Conservation (phyloP, 108 stramenopile genomes). For the Seminavis robusta region DNA sequence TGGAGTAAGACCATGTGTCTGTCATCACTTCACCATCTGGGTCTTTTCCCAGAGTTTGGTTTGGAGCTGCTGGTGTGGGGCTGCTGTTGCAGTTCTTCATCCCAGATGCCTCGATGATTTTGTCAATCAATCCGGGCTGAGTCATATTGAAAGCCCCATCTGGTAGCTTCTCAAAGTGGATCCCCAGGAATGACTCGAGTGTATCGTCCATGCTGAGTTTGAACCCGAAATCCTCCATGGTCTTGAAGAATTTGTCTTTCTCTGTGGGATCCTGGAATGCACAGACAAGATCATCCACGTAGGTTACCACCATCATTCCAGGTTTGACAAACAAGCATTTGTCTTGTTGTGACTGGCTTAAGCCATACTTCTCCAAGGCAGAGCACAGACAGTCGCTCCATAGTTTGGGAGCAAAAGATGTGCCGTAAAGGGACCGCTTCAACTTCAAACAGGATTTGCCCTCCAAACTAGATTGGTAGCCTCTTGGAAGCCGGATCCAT, state of each 20-base stretch:
- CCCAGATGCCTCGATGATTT: conserved; percentile 8
- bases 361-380: conserved; percentile 6
- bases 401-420: conserved; percentile 13
- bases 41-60: conserved; percentile 21
- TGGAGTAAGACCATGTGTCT: conserved; percentile 29
- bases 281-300: conserved; percentile 55
- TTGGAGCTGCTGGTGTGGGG: not conserved
- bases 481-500: conserved; percentile 16
- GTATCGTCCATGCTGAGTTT: conserved; percentile 22
- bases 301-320: conserved; percentile 26
- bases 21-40: conserved; percentile 25
- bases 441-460: not conserved
- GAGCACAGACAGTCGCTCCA: conserved; percentile 19
- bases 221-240: too few species aligned
- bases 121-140: conserved; percentile 14
- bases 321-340: conserved; percentile 34
- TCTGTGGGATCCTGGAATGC: too few species aligned
- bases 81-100: conserved; percentile 6
- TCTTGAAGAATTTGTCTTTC: too few species aligned
- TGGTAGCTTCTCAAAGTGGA: too few species aligned
- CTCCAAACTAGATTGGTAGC: conserved; percentile 1
- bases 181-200: conserved; percentile 22
- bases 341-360: conserved; percentile 22
- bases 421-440: conserved; percentile 9
- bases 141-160: conserved; percentile 7